These are phyloP conservation scores for Epichloe glyceriae DNA, from an alignment of 2,329 filamentous ascomycete species.

Conservation along the genomic window DNA sequence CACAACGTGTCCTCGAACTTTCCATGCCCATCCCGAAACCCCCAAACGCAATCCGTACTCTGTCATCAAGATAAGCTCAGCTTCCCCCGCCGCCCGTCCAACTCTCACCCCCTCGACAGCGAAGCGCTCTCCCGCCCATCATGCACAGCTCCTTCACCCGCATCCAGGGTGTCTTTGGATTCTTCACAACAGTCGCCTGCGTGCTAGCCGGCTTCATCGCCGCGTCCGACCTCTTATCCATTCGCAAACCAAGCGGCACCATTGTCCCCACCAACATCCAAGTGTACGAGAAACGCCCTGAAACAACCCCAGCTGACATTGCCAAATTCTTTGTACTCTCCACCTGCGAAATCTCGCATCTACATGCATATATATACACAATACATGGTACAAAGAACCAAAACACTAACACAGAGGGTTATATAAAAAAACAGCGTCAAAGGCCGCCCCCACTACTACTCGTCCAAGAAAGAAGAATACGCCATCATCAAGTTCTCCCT, in stretches of 20 bases:
- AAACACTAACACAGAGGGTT: background rate
- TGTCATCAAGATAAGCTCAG: background rate
- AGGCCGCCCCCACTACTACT: slow-evolving; percentile 93
- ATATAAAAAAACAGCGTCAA: slow-evolving; percentile 47
- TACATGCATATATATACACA: background rate
- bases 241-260: slow-evolving; percentile 49
- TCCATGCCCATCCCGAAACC: too few relatives aligned
- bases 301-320: background rate
- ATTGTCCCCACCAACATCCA: slow-evolving; percentile 65
- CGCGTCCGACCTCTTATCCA: slow-evolving; percentile 58
- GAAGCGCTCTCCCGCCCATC: slow-evolving; percentile 17
- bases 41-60: too few relatives aligned
- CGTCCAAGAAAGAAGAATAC: slow-evolving; percentile 84
- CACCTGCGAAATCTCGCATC: background rate
- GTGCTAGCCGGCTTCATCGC: slow-evolving; percentile 69
- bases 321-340: background rate
- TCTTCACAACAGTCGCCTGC: slow-evolving; percentile 92
- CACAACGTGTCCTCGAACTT: too few relatives aligned
- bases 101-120: background rate
- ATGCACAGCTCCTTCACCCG: slow-evolving; percentile 88
- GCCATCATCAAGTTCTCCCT: slow-evolving; percentile 89
- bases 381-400: background rate
- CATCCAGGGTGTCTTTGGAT: slow-evolving; percentile 86
- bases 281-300: slow-evolving; percentile 62
- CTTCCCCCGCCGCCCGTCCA: background rate